Evolutionary conservation across 139 green algal species (phyloP).

Genomic region (Picochlorum sp.): DNA sequence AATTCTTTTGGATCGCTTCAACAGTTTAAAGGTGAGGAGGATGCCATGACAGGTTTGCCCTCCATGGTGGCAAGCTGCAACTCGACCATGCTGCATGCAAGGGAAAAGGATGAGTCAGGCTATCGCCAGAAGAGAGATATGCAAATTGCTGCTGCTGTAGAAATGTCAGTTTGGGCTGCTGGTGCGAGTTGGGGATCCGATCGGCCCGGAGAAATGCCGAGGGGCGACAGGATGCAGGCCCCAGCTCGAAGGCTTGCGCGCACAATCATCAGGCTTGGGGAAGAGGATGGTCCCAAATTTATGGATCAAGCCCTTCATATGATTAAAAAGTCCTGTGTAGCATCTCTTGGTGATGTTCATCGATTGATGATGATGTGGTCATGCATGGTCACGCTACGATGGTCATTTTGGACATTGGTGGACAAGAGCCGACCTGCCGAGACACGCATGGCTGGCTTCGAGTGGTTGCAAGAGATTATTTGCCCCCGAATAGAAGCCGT

Average conservation of each 20-base stretch:
- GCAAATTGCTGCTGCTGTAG: constrained; percentile 3
- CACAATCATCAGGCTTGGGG: constrained; percentile 58
- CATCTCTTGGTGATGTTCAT: constrained; percentile 27
- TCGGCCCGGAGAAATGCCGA: not conserved
- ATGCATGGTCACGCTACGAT: constrained; percentile 45
- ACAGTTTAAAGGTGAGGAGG: not conserved
- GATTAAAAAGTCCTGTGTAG: constrained; percentile 21
- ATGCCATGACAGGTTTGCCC: not conserved
- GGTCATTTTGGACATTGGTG: constrained; percentile 41
- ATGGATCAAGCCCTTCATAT: constrained; percentile 42
- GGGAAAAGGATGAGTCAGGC: not conserved
- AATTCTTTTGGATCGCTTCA: not conserved
- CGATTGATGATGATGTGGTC: constrained; percentile 40
- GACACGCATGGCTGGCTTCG: not conserved
- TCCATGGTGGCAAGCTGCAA: not conserved
- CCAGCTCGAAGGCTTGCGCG: constrained; percentile 61
- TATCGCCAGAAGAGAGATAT: constrained; percentile 4
- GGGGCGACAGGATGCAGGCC: constrained; percentile 35
- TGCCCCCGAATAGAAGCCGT: not conserved
- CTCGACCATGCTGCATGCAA: not conserved
- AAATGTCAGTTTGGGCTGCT: constrained; percentile 8
- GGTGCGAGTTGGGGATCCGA: not conserved
- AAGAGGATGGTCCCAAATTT: constrained; percentile 48
- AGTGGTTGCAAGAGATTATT: not conserved
- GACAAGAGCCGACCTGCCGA: not conserved